Percentiles rank a stretch among this genome's conserved stretches.
Conservation (phyloP, 2,329 filamentous ascomycete species). For the Tolypocladium endophyticum region DNA sequence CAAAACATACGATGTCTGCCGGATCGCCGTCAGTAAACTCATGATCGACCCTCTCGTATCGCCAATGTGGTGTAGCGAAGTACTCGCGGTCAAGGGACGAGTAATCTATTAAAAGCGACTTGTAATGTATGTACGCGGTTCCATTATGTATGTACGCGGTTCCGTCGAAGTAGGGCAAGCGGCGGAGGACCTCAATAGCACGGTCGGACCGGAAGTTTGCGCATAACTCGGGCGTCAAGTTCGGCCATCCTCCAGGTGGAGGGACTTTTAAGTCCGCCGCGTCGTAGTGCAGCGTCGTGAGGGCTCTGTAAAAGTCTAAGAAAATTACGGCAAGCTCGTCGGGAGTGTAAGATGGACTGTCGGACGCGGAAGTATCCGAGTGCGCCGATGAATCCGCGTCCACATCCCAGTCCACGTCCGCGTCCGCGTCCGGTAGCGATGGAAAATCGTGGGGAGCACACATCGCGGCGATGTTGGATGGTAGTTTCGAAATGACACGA, state of each 20-base stretch:
- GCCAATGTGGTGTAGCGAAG: background rate
- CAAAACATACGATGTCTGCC: background rate
- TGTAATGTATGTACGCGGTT: constrained; percentile 2
- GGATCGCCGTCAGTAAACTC: background rate
- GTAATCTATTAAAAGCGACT: constrained; percentile 1
- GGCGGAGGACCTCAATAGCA: constrained; percentile 13
- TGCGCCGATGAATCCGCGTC: background rate
- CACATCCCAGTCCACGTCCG: background rate
- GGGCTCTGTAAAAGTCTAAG: constrained; percentile 17
- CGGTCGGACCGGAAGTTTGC: constrained; percentile 13
- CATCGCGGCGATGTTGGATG: background rate
- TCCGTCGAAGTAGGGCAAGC: constrained; percentile 14
- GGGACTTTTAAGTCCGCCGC: constrained; percentile 12
- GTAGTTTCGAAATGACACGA: background rate
- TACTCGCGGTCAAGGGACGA: background rate
- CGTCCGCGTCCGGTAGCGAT: background rate
- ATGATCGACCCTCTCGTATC: background rate
- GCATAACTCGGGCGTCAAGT: constrained; percentile 9
- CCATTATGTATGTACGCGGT: constrained; percentile 2
- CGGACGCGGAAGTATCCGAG: background rate
- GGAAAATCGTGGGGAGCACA: background rate
- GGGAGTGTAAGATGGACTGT: constrained; percentile 7
- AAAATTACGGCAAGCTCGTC: constrained; percentile 15
- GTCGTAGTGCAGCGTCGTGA: constrained; percentile 18
- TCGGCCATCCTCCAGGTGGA: constrained; percentile 20